These are phyloP conservation scores for Tylopilus subfusipes DNA, from an alignment of 768 basidiomycete genomes.

Conservation along the genomic window DNA sequence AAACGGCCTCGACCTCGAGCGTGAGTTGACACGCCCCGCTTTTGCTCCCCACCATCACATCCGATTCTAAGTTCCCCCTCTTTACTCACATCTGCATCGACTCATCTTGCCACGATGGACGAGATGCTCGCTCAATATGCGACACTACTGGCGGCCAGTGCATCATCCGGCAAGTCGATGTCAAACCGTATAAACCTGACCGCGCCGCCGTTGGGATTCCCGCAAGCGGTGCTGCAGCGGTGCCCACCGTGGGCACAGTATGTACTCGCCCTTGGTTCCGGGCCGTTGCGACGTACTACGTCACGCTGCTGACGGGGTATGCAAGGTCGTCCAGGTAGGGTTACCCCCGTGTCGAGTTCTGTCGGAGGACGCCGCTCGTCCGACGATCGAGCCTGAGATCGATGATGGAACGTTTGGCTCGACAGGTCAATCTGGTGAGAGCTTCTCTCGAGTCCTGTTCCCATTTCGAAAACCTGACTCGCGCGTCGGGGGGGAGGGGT, in stretches of 20 bases:
- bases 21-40: neutral
- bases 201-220: slow-evolving; percentile 6
- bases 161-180: too few relatives aligned
- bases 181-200: slow-evolving; percentile 7
- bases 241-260: slow-evolving; percentile 63
- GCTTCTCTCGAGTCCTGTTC: too few relatives aligned
- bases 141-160: neutral
- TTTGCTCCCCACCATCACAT: too few relatives aligned
- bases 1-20: neutral
- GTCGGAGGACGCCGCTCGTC: too few relatives aligned
- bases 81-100: too few relatives aligned
- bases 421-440: slow-evolving; percentile 19
- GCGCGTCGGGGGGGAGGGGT: too few relatives aligned
- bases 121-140: neutral
- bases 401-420: slow-evolving; percentile 9
- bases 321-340: slow-evolving; percentile 54
- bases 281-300: slow-evolving; percentile 43
- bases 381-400: too few relatives aligned
- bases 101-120: too few relatives aligned
- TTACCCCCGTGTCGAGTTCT: too few relatives aligned
- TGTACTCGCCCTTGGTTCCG: slow-evolving; percentile 54
- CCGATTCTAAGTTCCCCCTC: too few relatives aligned
- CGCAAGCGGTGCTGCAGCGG: slow-evolving; percentile 18
- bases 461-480: neutral
- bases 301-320: slow-evolving; percentile 41